A percentile compares a stretch with the other conserved stretches of the same genome.
phyloP scores from a whole-genome alignment of 495 filamentous ascomycete species.

The Aspergillus avenaceus region DNA sequence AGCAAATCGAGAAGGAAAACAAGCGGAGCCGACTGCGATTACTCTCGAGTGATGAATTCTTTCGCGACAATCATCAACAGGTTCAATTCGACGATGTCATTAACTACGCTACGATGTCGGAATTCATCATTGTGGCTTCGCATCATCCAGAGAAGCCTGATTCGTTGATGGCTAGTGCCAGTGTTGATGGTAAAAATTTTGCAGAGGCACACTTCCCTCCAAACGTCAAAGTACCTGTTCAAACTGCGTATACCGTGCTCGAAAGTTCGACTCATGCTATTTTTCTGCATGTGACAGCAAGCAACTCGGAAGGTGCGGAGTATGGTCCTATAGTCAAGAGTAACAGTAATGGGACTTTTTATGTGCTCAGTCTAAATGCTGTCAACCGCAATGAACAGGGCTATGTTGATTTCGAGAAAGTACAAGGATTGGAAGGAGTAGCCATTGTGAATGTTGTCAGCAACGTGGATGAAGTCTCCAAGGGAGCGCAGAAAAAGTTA shows the following conservation, averaged over 20 bases:
- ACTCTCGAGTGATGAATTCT: conserved; percentile 69
- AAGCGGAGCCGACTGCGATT: conserved; percentile 59
- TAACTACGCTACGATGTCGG: conserved; percentile 86
- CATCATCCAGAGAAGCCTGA: conserved; percentile 58
- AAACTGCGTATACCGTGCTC: conserved; percentile 84
- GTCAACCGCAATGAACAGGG: conserved; percentile 73
- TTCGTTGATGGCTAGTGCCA: conserved; percentile 72
- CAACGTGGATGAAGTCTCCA: conserved; percentile 60
- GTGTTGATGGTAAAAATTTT: conserved; percentile 75
- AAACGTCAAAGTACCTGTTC: conserved; percentile 70
- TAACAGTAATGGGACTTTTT: conserved; percentile 96
- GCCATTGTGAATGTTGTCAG: conserved; percentile 78
- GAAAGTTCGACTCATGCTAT: conserved; percentile 89
- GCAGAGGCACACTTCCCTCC: conserved; percentile 80
- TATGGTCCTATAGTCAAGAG: conserved; percentile 93
- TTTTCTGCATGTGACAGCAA: conserved; percentile 85
- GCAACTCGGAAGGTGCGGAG: conserved; percentile 51
- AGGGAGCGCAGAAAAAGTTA: conserved; percentile 69
- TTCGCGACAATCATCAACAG: conserved; percentile 50
- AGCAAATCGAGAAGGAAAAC: conserved; percentile 62
- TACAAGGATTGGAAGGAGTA: conserved; percentile 86
- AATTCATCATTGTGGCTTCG: conserved; percentile 88
- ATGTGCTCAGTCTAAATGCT: conserved; percentile 70
- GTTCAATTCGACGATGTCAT: conserved; percentile 64
- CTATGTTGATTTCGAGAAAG: conserved; percentile 95